These are phyloP conservation scores for Arctium minus DNA, from an alignment of 129 eudicot genomes.

Conservation along the genomic window DNA sequence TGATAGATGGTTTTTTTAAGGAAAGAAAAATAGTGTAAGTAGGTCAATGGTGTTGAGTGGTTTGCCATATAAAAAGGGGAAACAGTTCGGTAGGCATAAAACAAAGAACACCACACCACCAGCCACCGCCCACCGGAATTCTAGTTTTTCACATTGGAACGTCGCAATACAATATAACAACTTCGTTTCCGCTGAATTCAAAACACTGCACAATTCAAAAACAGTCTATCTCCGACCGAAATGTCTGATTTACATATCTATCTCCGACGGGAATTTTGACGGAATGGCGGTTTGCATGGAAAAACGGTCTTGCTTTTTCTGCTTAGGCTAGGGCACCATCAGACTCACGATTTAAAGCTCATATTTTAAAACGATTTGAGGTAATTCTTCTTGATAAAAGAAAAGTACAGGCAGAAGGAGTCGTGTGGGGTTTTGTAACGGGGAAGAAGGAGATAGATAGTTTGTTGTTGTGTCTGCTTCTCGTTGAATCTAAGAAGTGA, in stretches of 20 bases:
- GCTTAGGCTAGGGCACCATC: neutral
- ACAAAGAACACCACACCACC: neutral
- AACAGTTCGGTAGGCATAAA: neutral
- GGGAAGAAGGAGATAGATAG: no score
- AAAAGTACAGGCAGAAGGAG: conserved; percentile 1
- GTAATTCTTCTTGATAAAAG: conserved; percentile 9
- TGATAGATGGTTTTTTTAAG: no score
- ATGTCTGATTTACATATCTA: conserved; percentile 45
- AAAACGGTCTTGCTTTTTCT: conserved; percentile 18
- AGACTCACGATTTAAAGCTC: conserved; percentile 29
- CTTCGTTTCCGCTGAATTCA: neutral
- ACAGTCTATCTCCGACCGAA: neutral
- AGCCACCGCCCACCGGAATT: neutral
- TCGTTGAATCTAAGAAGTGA: neutral
- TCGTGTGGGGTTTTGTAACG: neutral
- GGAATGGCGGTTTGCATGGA: conserved; percentile 36
- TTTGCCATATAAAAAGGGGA: neutral
- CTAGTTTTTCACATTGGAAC: neutral
- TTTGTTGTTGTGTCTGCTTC: neutral
- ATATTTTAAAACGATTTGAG: conserved; percentile 18
- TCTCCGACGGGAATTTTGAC: conserved; percentile 71
- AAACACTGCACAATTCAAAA: conserved; percentile 7
- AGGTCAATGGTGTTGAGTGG: neutral
- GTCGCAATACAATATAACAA: neutral
- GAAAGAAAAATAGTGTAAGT: neutral